Base-by-base conservation (phyloP, 2,329 filamentous ascomycete species). In the Fusarium sacchari region DNA sequence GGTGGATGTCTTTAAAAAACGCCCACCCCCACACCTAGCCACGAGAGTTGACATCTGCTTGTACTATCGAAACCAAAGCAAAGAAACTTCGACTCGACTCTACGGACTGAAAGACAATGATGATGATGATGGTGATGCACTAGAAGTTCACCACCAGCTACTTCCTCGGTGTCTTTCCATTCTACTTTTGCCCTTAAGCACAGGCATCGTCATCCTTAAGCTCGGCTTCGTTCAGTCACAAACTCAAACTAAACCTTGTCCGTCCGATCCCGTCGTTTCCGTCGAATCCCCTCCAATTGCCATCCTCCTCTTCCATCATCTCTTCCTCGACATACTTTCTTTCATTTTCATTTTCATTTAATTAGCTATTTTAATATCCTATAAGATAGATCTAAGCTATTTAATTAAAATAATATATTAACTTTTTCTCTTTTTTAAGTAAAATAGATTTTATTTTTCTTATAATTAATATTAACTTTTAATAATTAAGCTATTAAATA, bases 191-290 rank as follows among this genome's bases (percentile, higher is more conserved):
- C 22, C 24, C 57, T 60, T 30, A 40, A 22, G 18, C 34, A 24
- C 52, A 59, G 26, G n/a, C 37, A 70, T 70, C 67, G 65, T 59
- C 59, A 67, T 64, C 59, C 46, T 60, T 71, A 59, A 59, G 62
- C 66, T 69, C 66, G 69, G 56, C 47, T 67, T 60, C 52, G 37
- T 64, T 65, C 30, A 67, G 46, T 37, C 34, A 40, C 26, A 55
- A 55, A 55, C 50, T 64, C 57, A 63, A 65, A 65, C 67, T 70
- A 75, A 78, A 78, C 74, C 74, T 76, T 77, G 72, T 74, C 71
- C 65, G 67, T 50, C 61, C 37, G 36, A 50, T 64, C 65, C 72
- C 74, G 75, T 77, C 75, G 75, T 77, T 77, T 77, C 76, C 76
- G 76, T 77, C 75, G 65, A 74, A 74, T 67, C 62, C 60, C 58